phyloP scores from a whole-genome alignment of 768 basidiomycete genomes.

The Rhizopogon vulgaris region DNA sequence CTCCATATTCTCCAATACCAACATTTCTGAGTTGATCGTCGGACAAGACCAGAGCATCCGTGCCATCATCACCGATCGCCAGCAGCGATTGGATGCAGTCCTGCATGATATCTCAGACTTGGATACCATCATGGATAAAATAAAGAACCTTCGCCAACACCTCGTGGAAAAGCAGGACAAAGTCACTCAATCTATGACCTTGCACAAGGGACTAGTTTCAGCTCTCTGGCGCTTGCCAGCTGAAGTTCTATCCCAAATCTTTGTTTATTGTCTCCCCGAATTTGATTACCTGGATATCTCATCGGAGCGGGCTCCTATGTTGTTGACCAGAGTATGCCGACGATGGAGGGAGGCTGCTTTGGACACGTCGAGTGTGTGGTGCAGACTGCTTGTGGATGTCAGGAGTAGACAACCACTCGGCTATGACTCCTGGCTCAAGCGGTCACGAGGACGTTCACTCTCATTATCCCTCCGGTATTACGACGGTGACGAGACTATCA shows the following conservation, averaged over 20 bases:
- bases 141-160: conserved; percentile 6
- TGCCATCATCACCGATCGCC: conserved; percentile 10
- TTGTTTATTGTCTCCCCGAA: conserved; percentile 29
- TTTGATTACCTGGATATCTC: conserved; percentile 21
- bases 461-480: conserved; percentile 15
- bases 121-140: conserved; percentile 10
- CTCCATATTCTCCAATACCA: conserved; percentile 8
- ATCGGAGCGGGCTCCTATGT: conserved; percentile 25
- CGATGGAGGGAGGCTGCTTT: too few relatives aligned
- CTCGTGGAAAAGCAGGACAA: conserved; percentile 11
- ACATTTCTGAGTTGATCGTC: conserved; percentile 6
- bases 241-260: conserved; percentile 44
- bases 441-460: conserved; percentile 8
- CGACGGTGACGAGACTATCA: neutral
- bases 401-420: conserved; percentile 6
- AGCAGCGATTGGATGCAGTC: neutral
- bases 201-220: conserved; percentile 18
- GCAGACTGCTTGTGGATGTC: conserved; percentile 27
- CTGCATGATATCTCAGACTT: conserved; percentile 9
- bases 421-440: conserved; percentile 3
- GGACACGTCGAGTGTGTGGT: conserved; percentile 19
- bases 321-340: conserved; percentile 20
- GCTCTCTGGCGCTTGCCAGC: conserved; percentile 3
- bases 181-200: conserved; percentile 11
- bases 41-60: conserved; percentile 9